Evolutionary conservation across 2,329 filamentous ascomycete genomes (phyloP), one percentile per base, ranked within the genome.

Genomic region (Aspergillus ochraceoroseus): DNA sequence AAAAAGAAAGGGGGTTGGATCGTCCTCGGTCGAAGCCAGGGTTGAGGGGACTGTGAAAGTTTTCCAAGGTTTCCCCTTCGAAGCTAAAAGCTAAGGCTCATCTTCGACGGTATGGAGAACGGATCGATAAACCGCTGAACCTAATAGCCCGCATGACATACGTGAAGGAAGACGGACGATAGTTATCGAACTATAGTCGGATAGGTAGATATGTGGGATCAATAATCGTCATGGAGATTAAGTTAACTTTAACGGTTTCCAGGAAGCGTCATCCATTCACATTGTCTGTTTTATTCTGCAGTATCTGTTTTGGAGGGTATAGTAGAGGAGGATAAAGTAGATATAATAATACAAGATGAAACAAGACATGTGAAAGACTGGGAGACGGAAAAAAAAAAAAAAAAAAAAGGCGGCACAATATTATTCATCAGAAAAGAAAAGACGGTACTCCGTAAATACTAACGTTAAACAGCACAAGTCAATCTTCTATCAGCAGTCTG

Each of bases 111-210:
- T 52, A 45, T 44, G 49, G 54, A n/a, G 46, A 59, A 46, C 57
- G 57, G 57, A 56, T 61, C 53, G 52, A 58, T 49, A 49, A 53
- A 60, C 52, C 57, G 57, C 56, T 55, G 52, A 62, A 58, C 57
- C 48, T 61, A 58, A 59, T 52, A 28, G 52, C 39, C 47, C 58
- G 49, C 55, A 62, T 60, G 57, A 60, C 54, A 59, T 57, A 42
- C 51, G 44, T 49, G 46, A 43, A 49, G 47, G 45, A 44, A 41
- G 41, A 43, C 36, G 28, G 38, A 46, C 14, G 43, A 39, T 46
- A n/a, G n/a, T n/a, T n/a, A 41, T 27, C 41, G 32, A 38, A 38
- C 35, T 42, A 45, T 37, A 36, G 36, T 35, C 20, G 5, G 9
- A 5, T 5, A 22, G 9, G 20, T 22, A 9, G 20, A 5, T 22